These are phyloP conservation scores for Choricystis sp. DNA, from an alignment of 139 green algal species.

Conservation along the genomic window DNA sequence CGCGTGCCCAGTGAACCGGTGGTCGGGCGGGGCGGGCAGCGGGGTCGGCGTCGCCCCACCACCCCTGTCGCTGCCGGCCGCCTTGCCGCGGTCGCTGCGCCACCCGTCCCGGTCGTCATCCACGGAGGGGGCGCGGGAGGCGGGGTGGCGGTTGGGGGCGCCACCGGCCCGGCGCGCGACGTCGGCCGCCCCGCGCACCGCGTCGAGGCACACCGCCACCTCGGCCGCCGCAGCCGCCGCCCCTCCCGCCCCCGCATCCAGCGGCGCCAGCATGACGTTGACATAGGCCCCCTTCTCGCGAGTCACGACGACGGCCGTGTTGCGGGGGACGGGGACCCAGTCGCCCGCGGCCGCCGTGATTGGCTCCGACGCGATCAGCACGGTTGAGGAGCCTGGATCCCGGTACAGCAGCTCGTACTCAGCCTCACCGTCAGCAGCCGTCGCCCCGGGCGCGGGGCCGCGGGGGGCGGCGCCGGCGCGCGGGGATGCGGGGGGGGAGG, in stretches of 20 bases:
- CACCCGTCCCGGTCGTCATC: neutral
- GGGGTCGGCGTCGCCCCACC: neutral
- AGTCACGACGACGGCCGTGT: slow-evolving; percentile 59
- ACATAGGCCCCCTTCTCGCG: slow-evolving; percentile 61
- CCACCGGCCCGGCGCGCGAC: slow-evolving; percentile 9
- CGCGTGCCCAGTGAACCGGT: slow-evolving; percentile 52
- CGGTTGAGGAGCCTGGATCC: slow-evolving; percentile 46
- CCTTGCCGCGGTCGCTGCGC: slow-evolving; percentile 3
- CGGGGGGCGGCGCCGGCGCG: slow-evolving; percentile 3
- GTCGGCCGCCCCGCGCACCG: slow-evolving; percentile 22
- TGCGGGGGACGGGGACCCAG: slow-evolving; percentile 71
- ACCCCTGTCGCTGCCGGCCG: slow-evolving; percentile 2
- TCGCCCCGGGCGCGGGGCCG: neutral
- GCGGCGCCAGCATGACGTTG: slow-evolving; percentile 49
- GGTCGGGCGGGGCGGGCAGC: slow-evolving; percentile 15
- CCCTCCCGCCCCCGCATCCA: slow-evolving; percentile 2
- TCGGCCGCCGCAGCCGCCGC: slow-evolving; percentile 19
- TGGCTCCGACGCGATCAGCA: slow-evolving; percentile 78
- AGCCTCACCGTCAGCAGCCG: slow-evolving; percentile 15
- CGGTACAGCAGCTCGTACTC: slow-evolving; percentile 60
- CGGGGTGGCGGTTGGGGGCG: slow-evolving; percentile 1
- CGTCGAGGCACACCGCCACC: slow-evolving; percentile 42
- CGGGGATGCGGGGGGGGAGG: neutral
- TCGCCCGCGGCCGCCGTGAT: slow-evolving; percentile 68
- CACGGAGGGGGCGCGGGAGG: neutral